Evolutionary conservation across 805 yeast species (phyloP).

Genomic region (Dipodascus albidus): DNA sequence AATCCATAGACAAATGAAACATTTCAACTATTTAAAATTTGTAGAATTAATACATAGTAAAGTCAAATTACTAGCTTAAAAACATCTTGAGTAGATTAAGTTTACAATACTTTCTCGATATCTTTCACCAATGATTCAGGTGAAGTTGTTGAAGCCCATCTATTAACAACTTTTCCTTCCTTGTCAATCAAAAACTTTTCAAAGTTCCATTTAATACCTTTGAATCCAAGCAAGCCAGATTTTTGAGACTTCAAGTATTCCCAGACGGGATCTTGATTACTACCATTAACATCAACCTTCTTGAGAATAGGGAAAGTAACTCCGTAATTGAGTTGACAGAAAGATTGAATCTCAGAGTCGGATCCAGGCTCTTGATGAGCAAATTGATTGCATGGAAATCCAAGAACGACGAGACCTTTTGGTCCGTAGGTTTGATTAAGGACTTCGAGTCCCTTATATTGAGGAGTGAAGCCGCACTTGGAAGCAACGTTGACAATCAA

Average conservation of each 20-base stretch:
- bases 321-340: slow-evolving; percentile 75
- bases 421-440: slow-evolving; percentile 54
- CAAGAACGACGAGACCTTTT: slow-evolving; percentile 56
- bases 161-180: slow-evolving; percentile 44
- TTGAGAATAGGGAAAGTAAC: slow-evolving; percentile 82
- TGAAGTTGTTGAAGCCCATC: slow-evolving; percentile 57
- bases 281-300: slow-evolving; percentile 86
- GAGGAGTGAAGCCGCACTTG: slow-evolving; percentile 71
- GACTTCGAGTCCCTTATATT: slow-evolving; percentile 59
- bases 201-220: slow-evolving; percentile 68
- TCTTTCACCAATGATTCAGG: slow-evolving; percentile 50
- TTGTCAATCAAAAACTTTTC: slow-evolving; percentile 57
- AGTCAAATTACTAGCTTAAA: too few species aligned
- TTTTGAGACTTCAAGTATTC: slow-evolving; percentile 58
- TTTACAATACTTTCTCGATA: slow-evolving; percentile 33
- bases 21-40: too few species aligned
- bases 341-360: slow-evolving; percentile 55
- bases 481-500: slow-evolving; percentile 82
- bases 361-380: slow-evolving; percentile 68
- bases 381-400: slow-evolving; percentile 89
- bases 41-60: too few species aligned
- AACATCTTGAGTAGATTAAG: too few species aligned
- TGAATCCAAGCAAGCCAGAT: slow-evolving; percentile 53
- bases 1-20: too few species aligned
- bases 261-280: slow-evolving; percentile 68